These are phyloP conservation scores for Podospora australis DNA, from an alignment of 495 filamentous ascomycete genomes.

Conservation along the genomic window DNA sequence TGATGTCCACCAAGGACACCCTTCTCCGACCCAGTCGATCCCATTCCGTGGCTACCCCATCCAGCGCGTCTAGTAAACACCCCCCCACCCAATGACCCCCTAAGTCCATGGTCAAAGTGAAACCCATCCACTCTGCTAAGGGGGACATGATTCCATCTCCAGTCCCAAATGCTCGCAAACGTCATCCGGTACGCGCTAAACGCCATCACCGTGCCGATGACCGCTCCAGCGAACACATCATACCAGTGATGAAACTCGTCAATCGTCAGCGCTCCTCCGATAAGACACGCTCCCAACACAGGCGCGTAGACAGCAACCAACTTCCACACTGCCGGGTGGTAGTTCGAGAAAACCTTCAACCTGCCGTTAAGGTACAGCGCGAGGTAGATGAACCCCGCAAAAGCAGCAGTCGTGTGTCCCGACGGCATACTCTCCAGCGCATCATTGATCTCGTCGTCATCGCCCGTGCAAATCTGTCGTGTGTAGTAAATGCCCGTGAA, in stretches of 20 bases:
- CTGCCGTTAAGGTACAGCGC: constrained; percentile 59
- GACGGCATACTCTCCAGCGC: constrained; percentile 43
- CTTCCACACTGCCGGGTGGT: constrained; percentile 48
- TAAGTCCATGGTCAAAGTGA: constrained; percentile 2
- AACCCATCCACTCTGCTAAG: constrained; percentile 18
- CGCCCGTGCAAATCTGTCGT: constrained; percentile 41
- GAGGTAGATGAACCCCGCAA: constrained; percentile 50
- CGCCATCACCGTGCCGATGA: constrained; percentile 53
- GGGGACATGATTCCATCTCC: constrained; percentile 49
- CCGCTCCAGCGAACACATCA: constrained; percentile 51
- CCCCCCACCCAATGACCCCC: background rate
- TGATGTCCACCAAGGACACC: background rate
- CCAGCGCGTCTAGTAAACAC: background rate
- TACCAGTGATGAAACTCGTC: constrained; percentile 59
- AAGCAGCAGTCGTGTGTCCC: constrained; percentile 54
- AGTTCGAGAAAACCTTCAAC: constrained; percentile 54
- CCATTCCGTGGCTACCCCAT: too few relatives aligned
- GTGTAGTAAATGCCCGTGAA: constrained; percentile 45
- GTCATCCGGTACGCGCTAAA: constrained; percentile 52
- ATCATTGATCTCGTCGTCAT: constrained; percentile 46
- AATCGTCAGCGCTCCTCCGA: constrained; percentile 54
- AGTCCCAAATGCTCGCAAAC: constrained; percentile 55
- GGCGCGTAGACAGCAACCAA: constrained; percentile 29
- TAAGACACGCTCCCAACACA: constrained; percentile 50
- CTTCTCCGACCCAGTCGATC: too few relatives aligned